Evolutionary conservation across 2,329 filamentous ascomycete genomes (phyloP).

Genomic region (Incumbomyces lentus): DNA sequence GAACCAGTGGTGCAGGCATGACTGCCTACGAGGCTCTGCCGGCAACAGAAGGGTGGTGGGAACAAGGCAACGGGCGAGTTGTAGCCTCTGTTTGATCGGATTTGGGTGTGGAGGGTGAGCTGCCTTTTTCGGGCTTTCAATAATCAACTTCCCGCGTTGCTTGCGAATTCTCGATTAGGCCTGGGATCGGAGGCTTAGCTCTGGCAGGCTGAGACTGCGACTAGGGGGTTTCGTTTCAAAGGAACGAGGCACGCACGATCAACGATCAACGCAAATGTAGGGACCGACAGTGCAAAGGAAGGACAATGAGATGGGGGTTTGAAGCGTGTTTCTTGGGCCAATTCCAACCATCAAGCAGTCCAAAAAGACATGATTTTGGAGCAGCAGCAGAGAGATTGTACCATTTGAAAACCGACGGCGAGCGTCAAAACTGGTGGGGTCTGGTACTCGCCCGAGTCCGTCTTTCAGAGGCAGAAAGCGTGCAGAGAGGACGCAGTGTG

Average conservation of each 20-base stretch:
- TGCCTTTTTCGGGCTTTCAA: too few relatives aligned
- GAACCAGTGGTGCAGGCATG: constrained; percentile 1
- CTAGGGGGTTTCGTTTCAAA: not conserved
- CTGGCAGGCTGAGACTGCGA: not conserved
- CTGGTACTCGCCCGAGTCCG: not conserved
- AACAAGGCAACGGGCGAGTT: not conserved
- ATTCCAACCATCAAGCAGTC: not conserved
- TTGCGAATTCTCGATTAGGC: too few relatives aligned
- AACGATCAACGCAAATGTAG: not conserved
- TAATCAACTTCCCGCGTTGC: too few relatives aligned
- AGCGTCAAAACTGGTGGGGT: too few relatives aligned
- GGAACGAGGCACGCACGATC: not conserved
- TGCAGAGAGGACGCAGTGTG: not conserved
- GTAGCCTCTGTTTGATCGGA: not conserved
- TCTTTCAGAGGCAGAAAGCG: not conserved
- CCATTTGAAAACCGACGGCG: not conserved
- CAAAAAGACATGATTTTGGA: too few relatives aligned
- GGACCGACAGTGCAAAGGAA: constrained; percentile 2
- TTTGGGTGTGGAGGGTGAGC: not conserved
- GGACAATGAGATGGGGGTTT: not conserved
- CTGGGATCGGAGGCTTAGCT: not conserved
- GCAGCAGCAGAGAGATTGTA: not conserved
- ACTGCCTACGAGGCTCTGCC: not conserved
- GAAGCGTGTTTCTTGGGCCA: not conserved
- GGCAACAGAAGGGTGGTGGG: not conserved